A percentile compares a stretch with the other conserved stretches of the same genome.
Conservation (phyloP, 495 filamentous ascomycete species). For the Penicillium verhagenii region DNA sequence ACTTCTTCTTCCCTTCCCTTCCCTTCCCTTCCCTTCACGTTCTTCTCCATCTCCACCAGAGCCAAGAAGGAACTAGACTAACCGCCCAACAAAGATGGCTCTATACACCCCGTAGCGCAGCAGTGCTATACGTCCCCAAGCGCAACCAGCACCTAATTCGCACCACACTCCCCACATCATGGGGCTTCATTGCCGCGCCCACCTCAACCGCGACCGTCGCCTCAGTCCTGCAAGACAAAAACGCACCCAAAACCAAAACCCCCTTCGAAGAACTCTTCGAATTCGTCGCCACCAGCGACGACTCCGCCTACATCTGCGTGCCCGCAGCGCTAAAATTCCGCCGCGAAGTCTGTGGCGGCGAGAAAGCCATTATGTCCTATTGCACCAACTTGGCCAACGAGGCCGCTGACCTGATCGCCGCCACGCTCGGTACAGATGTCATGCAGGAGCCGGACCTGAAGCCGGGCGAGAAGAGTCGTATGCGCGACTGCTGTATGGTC, state of each 20-base stretch:
- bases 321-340: conserved; percentile 70
- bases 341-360: conserved; percentile 67
- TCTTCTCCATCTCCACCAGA: too few species aligned
- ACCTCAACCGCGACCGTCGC: conserved; percentile 19
- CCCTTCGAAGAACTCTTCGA: conserved; percentile 71
- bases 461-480: conserved; percentile 49
- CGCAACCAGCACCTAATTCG: conserved; percentile 73
- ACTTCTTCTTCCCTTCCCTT: too few species aligned
- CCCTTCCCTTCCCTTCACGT: too few species aligned
- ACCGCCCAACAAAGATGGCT: conserved; percentile 61
- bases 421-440: conserved; percentile 66
- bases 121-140: conserved; percentile 73
- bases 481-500: conserved; percentile 54
- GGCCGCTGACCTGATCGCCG: conserved; percentile 58
- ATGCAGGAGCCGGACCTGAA: conserved; percentile 45
- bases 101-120: conserved; percentile 75
- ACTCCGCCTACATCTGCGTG: conserved; percentile 66
- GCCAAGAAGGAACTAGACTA: too few species aligned
- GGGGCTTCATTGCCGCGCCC: conserved; percentile 49
- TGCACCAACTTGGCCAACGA: conserved; percentile 52
- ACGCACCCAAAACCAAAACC: conserved; percentile 40
- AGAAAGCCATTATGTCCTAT: conserved; percentile 64
- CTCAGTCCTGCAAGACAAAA: conserved; percentile 51
- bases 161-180: conserved; percentile 69
- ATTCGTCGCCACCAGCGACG: conserved; percentile 74